phyloP scores from a whole-genome alignment of 2,329 filamentous ascomycete species.

The Penicillium sp. region DNA sequence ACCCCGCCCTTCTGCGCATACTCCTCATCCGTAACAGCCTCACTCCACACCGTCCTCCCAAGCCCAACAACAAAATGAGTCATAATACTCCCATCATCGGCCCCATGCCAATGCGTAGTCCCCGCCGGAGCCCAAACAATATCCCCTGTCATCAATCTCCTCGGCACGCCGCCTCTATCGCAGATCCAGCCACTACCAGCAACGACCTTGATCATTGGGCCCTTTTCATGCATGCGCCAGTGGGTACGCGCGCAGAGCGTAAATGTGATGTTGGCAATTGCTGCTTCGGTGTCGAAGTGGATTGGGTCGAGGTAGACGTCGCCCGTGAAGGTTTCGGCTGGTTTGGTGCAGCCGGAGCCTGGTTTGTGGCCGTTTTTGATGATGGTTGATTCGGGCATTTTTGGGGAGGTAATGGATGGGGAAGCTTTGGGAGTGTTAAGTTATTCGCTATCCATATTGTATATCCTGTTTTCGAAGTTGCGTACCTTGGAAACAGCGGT shows the following conservation, averaged over 20 bases:
- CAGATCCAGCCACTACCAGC: constrained; percentile 48
- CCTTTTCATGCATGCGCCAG: constrained; percentile 51
- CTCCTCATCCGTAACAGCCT: constrained; percentile 8
- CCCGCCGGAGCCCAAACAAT: constrained; percentile 45
- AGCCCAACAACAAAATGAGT: constrained; percentile 32
- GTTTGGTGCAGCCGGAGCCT: constrained; percentile 6
- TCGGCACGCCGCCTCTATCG: constrained; percentile 42
- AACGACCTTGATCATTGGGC: constrained; percentile 47
- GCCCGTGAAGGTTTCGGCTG: constrained; percentile 32
- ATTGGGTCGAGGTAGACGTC: constrained; percentile 36
- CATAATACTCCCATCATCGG: constrained; percentile 45
- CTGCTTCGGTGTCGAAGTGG: constrained; percentile 30
- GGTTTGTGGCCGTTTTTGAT: constrained; percentile 6
- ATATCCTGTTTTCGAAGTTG: neutral
- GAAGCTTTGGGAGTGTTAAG: neutral
- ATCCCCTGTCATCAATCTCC: constrained; percentile 44
- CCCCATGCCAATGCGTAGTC: constrained; percentile 51
- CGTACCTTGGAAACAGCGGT: neutral
- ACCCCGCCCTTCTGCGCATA: constrained; percentile 1
- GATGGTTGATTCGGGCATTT: constrained; percentile 8
- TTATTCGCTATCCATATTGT: neutral
- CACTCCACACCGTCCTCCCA: constrained; percentile 7
- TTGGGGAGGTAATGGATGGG: neutral
- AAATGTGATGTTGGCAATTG: constrained; percentile 45
- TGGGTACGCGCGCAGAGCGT: constrained; percentile 48